Evolutionary conservation across 768 basidiomycete species (phyloP).

Genomic region (Suillus bovinus): DNA sequence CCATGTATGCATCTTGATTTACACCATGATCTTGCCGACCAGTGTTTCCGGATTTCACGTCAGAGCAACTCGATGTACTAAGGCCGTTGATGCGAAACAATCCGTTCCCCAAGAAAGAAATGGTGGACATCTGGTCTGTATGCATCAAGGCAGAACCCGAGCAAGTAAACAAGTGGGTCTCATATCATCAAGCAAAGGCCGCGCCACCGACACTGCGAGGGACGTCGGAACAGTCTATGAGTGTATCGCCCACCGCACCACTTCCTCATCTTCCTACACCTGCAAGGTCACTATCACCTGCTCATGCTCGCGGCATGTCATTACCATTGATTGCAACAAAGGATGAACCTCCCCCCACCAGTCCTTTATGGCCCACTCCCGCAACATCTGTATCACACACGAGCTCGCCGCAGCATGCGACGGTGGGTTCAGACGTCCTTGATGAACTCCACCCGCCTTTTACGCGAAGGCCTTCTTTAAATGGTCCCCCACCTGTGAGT

Average conservation of each 20-base stretch:
- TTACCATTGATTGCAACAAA: constrained; percentile 33
- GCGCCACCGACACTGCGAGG: background rate
- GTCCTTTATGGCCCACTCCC: constrained; percentile 1
- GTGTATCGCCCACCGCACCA: constrained; percentile 20
- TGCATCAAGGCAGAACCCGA: constrained; percentile 20
- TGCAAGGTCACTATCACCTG: constrained; percentile 26
- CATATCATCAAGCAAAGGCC: constrained; percentile 29
- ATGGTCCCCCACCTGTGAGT: constrained; percentile 3
- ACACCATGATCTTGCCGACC: background rate
- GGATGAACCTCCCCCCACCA: constrained; percentile 14
- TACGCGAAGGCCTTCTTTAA: background rate
- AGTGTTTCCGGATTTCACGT: constrained; percentile 31
- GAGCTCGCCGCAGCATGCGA: background rate
- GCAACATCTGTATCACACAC: background rate
- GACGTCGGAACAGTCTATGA: constrained; percentile 7
- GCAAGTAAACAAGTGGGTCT: constrained; percentile 27
- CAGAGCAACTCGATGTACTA: constrained; percentile 24
- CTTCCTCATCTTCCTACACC: constrained; percentile 31
- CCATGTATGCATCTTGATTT: constrained; percentile 8
- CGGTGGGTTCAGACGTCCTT: background rate
- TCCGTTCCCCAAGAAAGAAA: constrained; percentile 17
- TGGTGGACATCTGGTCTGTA: constrained; percentile 29
- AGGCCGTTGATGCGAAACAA: constrained; percentile 19
- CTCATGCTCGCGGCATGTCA: constrained; percentile 18
- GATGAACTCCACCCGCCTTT: constrained; percentile 4